These are phyloP conservation scores for Sonneratia alba DNA, from an alignment of 345 rosid genomes.

Conservation along the genomic window DNA sequence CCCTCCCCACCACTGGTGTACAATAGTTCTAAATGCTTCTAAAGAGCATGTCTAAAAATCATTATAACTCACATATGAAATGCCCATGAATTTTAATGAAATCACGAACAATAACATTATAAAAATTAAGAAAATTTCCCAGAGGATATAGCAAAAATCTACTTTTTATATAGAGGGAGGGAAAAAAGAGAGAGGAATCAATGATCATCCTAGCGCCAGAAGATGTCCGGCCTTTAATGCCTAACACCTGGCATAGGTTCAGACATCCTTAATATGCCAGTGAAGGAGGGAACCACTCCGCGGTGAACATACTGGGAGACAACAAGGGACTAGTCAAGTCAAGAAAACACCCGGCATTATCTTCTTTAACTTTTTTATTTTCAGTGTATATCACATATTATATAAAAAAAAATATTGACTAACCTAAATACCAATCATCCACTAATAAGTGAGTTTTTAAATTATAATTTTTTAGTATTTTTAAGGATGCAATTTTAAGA, in stretches of 20 bases:
- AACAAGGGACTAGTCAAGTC: constrained; percentile 27
- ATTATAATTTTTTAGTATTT: too few relatives aligned
- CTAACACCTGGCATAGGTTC: constrained; percentile 28
- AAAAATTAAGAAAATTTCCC: too few relatives aligned
- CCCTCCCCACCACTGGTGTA: too few relatives aligned
- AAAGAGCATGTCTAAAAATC: too few relatives aligned
- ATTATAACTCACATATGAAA: too few relatives aligned
- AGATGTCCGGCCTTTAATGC: constrained; percentile 6
- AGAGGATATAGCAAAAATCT: neutral
- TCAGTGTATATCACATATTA: neutral
- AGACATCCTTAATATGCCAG: constrained; percentile 31
- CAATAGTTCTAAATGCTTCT: too few relatives aligned
- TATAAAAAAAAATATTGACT: neutral
- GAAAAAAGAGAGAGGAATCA: too few relatives aligned
- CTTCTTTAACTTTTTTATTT: neutral
- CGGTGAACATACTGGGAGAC: constrained; percentile 65
- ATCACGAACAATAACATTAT: too few relatives aligned
- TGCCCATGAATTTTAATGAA: too few relatives aligned
- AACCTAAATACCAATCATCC: constrained; percentile 27
- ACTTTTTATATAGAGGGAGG: too few relatives aligned
- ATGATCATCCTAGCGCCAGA: neutral
- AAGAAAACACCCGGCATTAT: constrained; percentile 30
- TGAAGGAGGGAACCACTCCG: constrained; percentile 57
- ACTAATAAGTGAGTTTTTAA: neutral
- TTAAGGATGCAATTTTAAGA: too few relatives aligned